phyloP scores from a whole-genome alignment of 2,329 filamentous ascomycete species.

The Neocucurbitaria cava region DNA sequence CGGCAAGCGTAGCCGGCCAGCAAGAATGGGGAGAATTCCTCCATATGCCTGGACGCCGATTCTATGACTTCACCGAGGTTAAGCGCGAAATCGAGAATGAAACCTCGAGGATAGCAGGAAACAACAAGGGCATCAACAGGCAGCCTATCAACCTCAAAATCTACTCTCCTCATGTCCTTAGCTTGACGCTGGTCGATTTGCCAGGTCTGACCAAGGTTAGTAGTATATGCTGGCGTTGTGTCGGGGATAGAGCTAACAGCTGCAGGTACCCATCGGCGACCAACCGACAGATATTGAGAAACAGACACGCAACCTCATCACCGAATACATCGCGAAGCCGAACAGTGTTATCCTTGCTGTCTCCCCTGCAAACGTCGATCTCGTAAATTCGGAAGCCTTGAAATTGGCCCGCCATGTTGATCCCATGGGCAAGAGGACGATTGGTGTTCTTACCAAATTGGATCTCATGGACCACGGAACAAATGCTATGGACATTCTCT shows the following conservation, averaged over 20 bases:
- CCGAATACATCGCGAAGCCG: conserved; percentile 97
- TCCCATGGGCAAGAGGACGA: conserved; percentile 89
- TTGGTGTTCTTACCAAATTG: conserved; percentile 95
- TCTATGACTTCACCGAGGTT: conserved; percentile 91
- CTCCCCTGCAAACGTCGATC: conserved; percentile 95
- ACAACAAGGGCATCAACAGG: conserved; percentile 97
- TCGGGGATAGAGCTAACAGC: conserved; percentile 32
- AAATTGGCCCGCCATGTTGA: conserved; percentile 98
- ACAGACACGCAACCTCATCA: conserved; percentile 93
- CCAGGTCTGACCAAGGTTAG: conserved; percentile 90
- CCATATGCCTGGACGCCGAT: conserved; percentile 86
- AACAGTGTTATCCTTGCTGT: conserved; percentile 98
- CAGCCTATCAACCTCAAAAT: conserved; percentile 98
- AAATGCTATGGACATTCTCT: conserved; percentile 96
- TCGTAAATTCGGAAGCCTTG: conserved; percentile 96
- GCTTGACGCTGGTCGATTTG: conserved; percentile 93
- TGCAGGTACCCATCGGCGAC: conserved; percentile 90
- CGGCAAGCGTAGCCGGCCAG: conserved; percentile 72
- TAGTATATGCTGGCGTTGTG: conserved; percentile 6
- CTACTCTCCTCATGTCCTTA: conserved; percentile 95
- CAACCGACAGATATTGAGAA: conserved; percentile 98
- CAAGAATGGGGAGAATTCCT: conserved; percentile 94
- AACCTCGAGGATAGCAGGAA: conserved; percentile 91
- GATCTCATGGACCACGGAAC: conserved; percentile 99
- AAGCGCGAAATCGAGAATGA: conserved; percentile 97